phyloP scores from a whole-genome alignment of 495 filamentous ascomycete genomes.

The Schizothecium vesticola region DNA sequence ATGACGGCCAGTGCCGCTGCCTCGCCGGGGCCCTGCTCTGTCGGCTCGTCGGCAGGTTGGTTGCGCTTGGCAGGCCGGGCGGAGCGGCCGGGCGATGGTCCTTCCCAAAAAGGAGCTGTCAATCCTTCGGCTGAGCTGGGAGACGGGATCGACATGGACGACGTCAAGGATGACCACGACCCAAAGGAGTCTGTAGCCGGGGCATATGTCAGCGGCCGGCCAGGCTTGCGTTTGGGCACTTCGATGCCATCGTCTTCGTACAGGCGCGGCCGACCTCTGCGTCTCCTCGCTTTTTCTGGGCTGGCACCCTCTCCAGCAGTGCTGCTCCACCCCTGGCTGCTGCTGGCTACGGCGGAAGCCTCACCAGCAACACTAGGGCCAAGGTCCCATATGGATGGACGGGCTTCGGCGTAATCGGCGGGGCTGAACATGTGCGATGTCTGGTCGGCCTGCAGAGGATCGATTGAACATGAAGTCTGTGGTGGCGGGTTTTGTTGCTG shows the following conservation, averaged over 20 bases:
- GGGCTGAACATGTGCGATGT: too few relatives aligned
- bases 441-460: neutral
- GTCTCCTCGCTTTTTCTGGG: neutral
- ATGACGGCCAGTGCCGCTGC: neutral
- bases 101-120: neutral
- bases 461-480: neutral
- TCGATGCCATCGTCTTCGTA: slow-evolving; percentile 1
- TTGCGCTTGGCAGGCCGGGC: neutral
- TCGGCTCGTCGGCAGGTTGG: neutral
- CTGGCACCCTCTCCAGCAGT: neutral
- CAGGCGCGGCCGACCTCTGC: slow-evolving; percentile 1
- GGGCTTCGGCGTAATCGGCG: neutral
- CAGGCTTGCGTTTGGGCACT: neutral
- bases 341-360: neutral
- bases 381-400: neutral
- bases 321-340: neutral
- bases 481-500: neutral
- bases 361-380: neutral
- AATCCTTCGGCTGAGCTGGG: neutral
- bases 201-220: neutral
- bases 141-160: neutral
- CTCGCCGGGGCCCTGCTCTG: neutral
- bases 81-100: neutral
- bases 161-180: neutral
- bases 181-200: neutral